A percentile compares a stretch with the other conserved stretches of the same genome.
phyloP scores from a whole-genome alignment of 768 basidiomycete genomes.

The Suillus variegatus region DNA sequence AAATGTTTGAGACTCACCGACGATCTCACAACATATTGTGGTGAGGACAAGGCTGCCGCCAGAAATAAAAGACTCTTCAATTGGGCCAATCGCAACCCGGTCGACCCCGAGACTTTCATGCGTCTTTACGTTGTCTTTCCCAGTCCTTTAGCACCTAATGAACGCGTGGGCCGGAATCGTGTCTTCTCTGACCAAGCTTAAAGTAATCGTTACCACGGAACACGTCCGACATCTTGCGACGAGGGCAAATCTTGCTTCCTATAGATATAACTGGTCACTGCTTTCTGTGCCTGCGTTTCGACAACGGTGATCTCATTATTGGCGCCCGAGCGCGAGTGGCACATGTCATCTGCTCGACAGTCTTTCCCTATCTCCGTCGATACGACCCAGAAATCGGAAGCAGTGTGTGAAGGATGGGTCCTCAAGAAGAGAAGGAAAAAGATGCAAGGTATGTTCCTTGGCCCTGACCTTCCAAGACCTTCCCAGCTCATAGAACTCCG shows the following conservation, averaged over 20 bases:
- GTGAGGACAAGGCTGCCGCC: slow-evolving; percentile 8
- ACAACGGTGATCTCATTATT: background rate
- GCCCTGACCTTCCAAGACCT: background rate
- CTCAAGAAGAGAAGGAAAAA: slow-evolving; percentile 86
- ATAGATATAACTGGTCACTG: slow-evolving; percentile 1
- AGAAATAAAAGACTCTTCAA: slow-evolving; percentile 8
- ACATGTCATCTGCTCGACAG: slow-evolving; percentile 17
- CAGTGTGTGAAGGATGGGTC: slow-evolving; percentile 74
- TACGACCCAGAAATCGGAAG: slow-evolving; percentile 16
- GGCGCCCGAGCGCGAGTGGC: background rate
- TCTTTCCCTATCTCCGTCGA: slow-evolving; percentile 11
- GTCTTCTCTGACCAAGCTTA: slow-evolving; percentile 1
- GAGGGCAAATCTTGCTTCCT: background rate
- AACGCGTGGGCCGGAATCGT: slow-evolving; percentile 7
- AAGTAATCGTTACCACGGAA: slow-evolving; percentile 3
- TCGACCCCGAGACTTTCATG: background rate
- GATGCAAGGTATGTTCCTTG: slow-evolving; percentile 67
- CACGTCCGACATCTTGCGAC: background rate
- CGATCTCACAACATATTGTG: slow-evolving; percentile 8
- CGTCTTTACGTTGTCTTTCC: background rate
- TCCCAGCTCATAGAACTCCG: slow-evolving; percentile 2
- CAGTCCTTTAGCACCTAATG: slow-evolving; percentile 3
- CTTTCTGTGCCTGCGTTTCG: background rate
- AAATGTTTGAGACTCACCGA: slow-evolving; percentile 10
- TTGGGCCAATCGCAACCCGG: slow-evolving; percentile 4